A percentile compares a stretch with the other conserved stretches of the same genome.
Evolutionary conservation across 2,329 filamentous ascomycete species (phyloP).

Genomic region (Geoglossum cookeanum): DNA sequence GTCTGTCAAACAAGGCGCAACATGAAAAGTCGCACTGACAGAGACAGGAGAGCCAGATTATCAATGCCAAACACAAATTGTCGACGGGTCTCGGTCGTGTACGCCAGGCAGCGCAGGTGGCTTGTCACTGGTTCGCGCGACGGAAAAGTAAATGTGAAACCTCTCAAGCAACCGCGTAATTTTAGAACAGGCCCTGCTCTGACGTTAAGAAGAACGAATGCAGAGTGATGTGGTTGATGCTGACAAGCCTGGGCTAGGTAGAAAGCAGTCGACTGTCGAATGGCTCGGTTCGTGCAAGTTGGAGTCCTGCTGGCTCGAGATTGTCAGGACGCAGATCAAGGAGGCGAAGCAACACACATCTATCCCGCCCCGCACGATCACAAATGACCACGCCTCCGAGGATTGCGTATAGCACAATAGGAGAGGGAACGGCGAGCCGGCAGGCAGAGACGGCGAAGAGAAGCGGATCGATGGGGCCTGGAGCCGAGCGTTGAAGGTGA

Average conservation of each 20-base stretch:
- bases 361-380: background rate
- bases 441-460: background rate
- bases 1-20: too few relatives aligned
- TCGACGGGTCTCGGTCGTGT: too few relatives aligned
- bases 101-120: too few relatives aligned
- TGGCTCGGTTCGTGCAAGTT: constrained; percentile 1
- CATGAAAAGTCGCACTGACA: too few relatives aligned
- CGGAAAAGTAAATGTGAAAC: too few relatives aligned
- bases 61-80: too few relatives aligned
- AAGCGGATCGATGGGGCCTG: background rate
- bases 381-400: background rate
- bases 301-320: background rate
- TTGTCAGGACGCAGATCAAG: background rate
- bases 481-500: background rate
- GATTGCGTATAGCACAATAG: background rate
- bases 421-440: background rate
- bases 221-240: constrained; percentile 2
- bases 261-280: background rate
- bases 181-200: background rate
- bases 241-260: background rate
- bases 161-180: background rate
- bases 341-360: background rate
- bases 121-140: too few relatives aligned
- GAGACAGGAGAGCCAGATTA: too few relatives aligned
- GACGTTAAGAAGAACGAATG: background rate